A percentile compares a stretch with the other conserved stretches of the same genome.
Conservation (phyloP, 768 basidiomycete species). For the Pisolithus microcarpus region DNA sequence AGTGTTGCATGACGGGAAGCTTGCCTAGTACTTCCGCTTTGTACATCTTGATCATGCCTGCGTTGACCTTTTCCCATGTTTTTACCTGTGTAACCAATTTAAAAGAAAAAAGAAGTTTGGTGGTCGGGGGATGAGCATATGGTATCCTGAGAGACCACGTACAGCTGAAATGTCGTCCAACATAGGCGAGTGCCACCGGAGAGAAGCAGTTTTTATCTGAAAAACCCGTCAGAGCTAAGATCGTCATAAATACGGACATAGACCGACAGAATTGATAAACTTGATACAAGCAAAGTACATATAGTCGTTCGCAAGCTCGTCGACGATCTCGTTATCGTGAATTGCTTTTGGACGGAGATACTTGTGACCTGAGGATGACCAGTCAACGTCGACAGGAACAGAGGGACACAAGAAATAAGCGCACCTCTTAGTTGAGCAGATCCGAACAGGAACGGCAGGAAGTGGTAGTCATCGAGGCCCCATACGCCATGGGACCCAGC, state of each 20-base stretch:
- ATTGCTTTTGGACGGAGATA: slow-evolving; percentile 89
- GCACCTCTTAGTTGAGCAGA: slow-evolving; percentile 67
- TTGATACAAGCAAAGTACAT: slow-evolving; percentile 89
- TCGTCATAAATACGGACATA: no score
- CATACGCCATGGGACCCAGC: slow-evolving; percentile 99
- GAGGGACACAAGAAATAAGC: slow-evolving; percentile 2
- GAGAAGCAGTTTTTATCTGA: slow-evolving; percentile 85
- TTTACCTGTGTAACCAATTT: slow-evolving; percentile 45
- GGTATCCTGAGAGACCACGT: slow-evolving; percentile 10
- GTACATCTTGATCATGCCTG: slow-evolving; percentile 98
- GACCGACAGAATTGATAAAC: no score
- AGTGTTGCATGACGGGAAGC: slow-evolving; percentile 93
- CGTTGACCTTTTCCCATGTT: slow-evolving; percentile 95
- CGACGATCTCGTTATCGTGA: slow-evolving; percentile 84
- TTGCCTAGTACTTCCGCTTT: slow-evolving; percentile 90
- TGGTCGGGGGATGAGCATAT: not conserved
- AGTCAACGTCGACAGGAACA: not conserved
- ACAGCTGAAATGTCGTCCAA: slow-evolving; percentile 92
- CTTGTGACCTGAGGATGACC: slow-evolving; percentile 57
- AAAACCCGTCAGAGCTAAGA: not conserved
- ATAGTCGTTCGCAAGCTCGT: slow-evolving; percentile 87
- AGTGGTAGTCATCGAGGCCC: slow-evolving; percentile 97
- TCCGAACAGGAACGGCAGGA: slow-evolving; percentile 86
- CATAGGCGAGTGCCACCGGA: slow-evolving; percentile 99
- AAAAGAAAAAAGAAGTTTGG: not conserved